Conservation (phyloP, 495 filamentous ascomycete species). For the Daldinia grandis region DNA sequence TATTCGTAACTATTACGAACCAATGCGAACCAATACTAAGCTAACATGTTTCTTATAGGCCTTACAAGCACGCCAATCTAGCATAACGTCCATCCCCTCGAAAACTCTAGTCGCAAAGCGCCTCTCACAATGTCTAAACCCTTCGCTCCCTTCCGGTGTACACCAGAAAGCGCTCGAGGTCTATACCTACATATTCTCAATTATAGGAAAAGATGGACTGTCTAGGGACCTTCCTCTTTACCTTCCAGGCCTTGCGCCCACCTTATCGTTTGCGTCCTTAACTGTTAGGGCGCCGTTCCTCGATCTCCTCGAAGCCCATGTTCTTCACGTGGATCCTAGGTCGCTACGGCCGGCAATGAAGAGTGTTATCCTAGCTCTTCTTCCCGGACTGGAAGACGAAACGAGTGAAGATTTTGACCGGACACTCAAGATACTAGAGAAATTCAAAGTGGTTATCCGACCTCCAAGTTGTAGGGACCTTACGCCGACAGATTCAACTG, state of each 20-base stretch:
- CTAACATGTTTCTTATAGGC: slow-evolving; percentile 63
- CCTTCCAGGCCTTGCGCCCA: slow-evolving; percentile 85
- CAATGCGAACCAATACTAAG: slow-evolving; percentile 23
- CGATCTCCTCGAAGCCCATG: slow-evolving; percentile 80
- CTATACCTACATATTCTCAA: slow-evolving; percentile 84
- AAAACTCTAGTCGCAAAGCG: slow-evolving; percentile 87
- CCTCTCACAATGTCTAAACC: slow-evolving; percentile 93
- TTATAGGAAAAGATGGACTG: slow-evolving; percentile 77
- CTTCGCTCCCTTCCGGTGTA: slow-evolving; percentile 92
- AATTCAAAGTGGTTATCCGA: slow-evolving; percentile 73
- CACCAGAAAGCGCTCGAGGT: slow-evolving; percentile 98
- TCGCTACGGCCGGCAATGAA: slow-evolving; percentile 87
- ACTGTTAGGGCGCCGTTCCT: slow-evolving; percentile 86
- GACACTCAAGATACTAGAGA: slow-evolving; percentile 79
- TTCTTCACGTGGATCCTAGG: slow-evolving; percentile 72
- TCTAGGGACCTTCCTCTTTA: slow-evolving; percentile 85
- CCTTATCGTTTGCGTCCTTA: slow-evolving; percentile 91
- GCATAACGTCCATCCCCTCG: slow-evolving; percentile 76
- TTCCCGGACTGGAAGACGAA: slow-evolving; percentile 94
- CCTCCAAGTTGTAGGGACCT: slow-evolving; percentile 55
- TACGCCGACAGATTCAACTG: slow-evolving; percentile 63
- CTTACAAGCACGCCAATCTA: slow-evolving; percentile 82
- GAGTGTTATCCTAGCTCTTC: slow-evolving; percentile 80
- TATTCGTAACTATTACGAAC: not conserved
- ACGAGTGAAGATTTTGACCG: slow-evolving; percentile 96